Evolutionary conservation across 2,329 filamentous ascomycete genomes (phyloP).

Genomic region (Tolypocladium ovalisporum): DNA sequence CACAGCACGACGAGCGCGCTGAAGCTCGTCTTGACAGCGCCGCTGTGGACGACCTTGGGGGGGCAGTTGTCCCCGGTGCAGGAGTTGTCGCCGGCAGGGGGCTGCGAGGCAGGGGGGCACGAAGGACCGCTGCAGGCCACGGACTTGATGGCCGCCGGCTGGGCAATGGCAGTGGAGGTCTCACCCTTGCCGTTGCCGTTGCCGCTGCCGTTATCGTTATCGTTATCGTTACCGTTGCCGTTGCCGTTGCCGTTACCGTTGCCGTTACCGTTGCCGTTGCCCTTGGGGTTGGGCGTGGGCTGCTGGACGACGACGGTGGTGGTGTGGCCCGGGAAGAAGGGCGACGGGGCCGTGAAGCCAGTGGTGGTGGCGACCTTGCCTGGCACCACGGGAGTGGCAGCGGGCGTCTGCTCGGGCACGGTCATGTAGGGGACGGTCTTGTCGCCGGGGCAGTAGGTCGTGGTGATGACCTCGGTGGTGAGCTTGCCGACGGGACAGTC

Average conservation of each 20-base stretch:
- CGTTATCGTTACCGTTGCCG: not conserved
- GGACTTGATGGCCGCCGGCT: not conserved
- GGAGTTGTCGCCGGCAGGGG: not conserved
- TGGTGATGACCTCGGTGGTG: constrained; percentile 7
- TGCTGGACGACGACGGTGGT: not conserved
- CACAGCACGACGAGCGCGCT: constrained; percentile 10
- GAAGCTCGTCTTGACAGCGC: constrained; percentile 9
- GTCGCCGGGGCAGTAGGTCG: constrained; percentile 8
- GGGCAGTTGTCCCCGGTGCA: constrained; percentile 6
- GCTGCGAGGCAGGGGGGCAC: not conserved
- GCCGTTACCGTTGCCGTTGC: not conserved
- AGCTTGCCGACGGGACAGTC: constrained; percentile 35
- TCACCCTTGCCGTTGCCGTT: not conserved
- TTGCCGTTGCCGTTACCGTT: not conserved
- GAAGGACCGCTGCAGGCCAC: not conserved
- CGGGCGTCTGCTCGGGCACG: not conserved
- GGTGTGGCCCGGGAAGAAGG: not conserved
- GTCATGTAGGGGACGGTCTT: not conserved
- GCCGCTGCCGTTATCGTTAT: not conserved
- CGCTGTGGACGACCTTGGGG: constrained; percentile 2
- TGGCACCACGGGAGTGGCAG: not conserved
- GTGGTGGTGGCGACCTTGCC: not conserved
- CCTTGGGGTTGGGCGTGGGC: not conserved
- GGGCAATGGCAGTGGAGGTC: not conserved
- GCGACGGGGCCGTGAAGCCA: not conserved